Conservation (phyloP, 2,329 filamentous ascomycete species). For the Grosmannia serpens region DNA sequence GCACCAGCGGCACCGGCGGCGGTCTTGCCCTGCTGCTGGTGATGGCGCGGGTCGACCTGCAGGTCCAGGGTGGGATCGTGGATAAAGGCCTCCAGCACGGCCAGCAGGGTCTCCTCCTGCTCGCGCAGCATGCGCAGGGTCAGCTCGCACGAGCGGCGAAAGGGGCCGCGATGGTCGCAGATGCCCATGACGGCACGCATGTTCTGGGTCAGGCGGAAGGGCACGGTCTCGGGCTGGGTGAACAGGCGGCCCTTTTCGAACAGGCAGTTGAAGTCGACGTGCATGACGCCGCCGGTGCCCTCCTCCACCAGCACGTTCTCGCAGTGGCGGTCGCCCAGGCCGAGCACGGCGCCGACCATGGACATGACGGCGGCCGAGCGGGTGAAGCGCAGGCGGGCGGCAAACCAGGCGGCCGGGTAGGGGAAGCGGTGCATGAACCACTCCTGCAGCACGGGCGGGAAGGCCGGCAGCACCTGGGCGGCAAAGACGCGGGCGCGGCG, state of each 20-base stretch:
- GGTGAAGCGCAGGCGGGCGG: conserved; percentile 77
- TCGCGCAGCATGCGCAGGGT: conserved; percentile 74
- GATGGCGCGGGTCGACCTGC: conserved; percentile 42
- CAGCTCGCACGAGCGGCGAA: conserved; percentile 80
- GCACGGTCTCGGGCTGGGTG: conserved; percentile 85
- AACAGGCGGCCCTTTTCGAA: conserved; percentile 98
- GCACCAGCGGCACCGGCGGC: background rate
- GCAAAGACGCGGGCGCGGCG: conserved; percentile 61
- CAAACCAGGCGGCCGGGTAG: conserved; percentile 85
- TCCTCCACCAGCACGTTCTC: conserved; percentile 96
- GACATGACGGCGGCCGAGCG: conserved; percentile 96
- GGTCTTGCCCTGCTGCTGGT: conserved; percentile 36
- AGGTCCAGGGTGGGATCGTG: conserved; percentile 95
- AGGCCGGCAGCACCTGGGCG: conserved; percentile 50
- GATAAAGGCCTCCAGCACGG: conserved; percentile 90
- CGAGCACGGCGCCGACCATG: conserved; percentile 95
- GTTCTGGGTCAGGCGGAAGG: conserved; percentile 95
- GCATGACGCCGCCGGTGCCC: conserved; percentile 83
- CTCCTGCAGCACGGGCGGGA: conserved; percentile 73
- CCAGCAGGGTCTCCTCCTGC: conserved; percentile 94
- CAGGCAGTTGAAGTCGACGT: conserved; percentile 98
- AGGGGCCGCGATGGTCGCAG: conserved; percentile 87
- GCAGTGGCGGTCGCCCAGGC: conserved; percentile 86
- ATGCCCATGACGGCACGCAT: conserved; percentile 97
- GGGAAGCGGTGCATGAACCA: conserved; percentile 97